A percentile compares a stretch with the other conserved stretches of the same genome.
Evolutionary conservation across 257 asterid species (phyloP).

Genomic region (Solanum habrochaites): DNA sequence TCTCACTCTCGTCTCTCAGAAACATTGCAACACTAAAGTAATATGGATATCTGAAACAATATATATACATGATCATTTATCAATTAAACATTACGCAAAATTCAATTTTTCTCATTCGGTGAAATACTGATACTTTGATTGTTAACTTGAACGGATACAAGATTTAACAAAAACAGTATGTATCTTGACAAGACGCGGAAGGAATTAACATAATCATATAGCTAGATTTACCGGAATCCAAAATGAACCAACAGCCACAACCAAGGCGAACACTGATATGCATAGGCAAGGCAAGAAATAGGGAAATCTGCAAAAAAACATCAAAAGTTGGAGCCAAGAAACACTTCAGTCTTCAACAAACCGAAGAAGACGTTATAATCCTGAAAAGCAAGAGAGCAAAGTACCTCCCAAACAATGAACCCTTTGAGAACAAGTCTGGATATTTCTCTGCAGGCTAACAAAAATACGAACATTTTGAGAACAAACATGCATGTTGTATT

Average conservation of each 20-base stretch:
- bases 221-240: slow-evolving; percentile 65
- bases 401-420: slow-evolving; percentile 70
- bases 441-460: slow-evolving; percentile 79
- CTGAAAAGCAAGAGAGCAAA: not conserved
- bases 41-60: not conserved
- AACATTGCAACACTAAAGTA: not conserved
- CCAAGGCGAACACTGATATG: slow-evolving; percentile 56
- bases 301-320: slow-evolving; percentile 51
- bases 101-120: not conserved
- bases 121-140: not conserved
- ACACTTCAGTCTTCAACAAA: not conserved
- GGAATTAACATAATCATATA: not conserved
- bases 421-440: slow-evolving; percentile 46
- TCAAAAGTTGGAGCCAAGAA: not conserved
- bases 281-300: slow-evolving; percentile 72
- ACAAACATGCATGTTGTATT: not conserved
- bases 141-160: not conserved
- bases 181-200: not conserved
- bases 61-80: not conserved
- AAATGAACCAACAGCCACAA: slow-evolving; percentile 32
- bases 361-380: not conserved
- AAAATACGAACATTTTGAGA: not conserved
- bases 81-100: not conserved
- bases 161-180: not conserved
- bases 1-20: not conserved